Evolutionary conservation across 352 stramenopile species (phyloP), one percentile per base, ranked within the genome.

Genomic region (Aphanomyces invadans): DNA sequence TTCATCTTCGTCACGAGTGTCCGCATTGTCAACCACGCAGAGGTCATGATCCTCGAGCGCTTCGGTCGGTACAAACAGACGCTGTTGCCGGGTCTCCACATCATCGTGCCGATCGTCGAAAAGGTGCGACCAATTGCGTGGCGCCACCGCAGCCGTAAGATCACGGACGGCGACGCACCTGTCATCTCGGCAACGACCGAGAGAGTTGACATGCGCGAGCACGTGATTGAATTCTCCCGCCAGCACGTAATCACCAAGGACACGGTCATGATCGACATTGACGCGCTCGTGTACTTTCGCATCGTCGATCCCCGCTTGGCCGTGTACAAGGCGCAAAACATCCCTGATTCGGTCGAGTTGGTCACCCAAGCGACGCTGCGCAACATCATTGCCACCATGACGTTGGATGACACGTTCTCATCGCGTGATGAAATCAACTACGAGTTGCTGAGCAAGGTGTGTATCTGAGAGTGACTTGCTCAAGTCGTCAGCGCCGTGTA

Each of bases 21-120:
- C 26, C 92, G 74, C 4, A 91, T 63, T 12, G 85, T 91, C 65
- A 82, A 93, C 64, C 66, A 65, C 38, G 66, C 68, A 5, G 62
- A 73, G 29, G 63, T 77, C 51, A 73, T 77, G 63, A 77, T 77
- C 51, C 51, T 77, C 21, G 72, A 77, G 33, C 70, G 70, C 38
- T 74, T 75, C 38, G 72, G 72, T 29, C 32, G 62, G n/a, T 77
- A 74, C 62, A 74, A 75, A 44, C 60, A 59, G 61, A 76, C 65
- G 26, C 61, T 78, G 12, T 65, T 69, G 44, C 72, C 73, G 31
- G 73, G 73, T 28, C 70, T 78, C 45, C 72, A 77, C 49, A 73
- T 76, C 39, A 38, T 76, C 44, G 48, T 73, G 15, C 73, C 73
- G 5, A 70, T 78, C 28, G 71, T 78, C 36, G 73, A 78, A 33